A percentile compares a stretch with the other conserved stretches of the same genome.
Evolutionary conservation across 306 rosid genomes (phyloP).

Genomic region (Prunus salicina): DNA sequence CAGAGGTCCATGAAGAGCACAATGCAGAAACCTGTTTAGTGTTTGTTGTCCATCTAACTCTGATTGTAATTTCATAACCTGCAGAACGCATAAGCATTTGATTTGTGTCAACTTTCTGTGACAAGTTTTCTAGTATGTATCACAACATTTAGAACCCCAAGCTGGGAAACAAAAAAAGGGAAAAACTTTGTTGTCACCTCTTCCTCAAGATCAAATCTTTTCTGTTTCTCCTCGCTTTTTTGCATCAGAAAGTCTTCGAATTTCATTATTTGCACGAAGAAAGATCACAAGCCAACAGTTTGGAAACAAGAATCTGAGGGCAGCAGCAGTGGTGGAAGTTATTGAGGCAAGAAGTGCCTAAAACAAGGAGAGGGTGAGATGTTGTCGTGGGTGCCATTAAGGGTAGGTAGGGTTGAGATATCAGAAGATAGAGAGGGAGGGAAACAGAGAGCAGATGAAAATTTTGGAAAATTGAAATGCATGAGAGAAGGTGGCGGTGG

Average conservation of each 20-base stretch:
- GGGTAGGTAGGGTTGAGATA: slow-evolving; percentile 28
- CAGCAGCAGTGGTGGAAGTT: slow-evolving; percentile 1
- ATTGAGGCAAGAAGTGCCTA: not conserved
- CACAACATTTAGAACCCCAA: not conserved
- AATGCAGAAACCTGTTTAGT: slow-evolving; percentile 49
- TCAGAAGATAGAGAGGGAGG: slow-evolving; percentile 1
- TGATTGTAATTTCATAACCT: slow-evolving; percentile 65
- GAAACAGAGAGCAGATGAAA: not conserved
- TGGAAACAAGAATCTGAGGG: not conserved
- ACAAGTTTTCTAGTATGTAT: not conserved
- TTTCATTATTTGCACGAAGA: slow-evolving; percentile 50
- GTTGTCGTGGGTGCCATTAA: slow-evolving; percentile 56
- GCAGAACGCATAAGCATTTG: not conserved
- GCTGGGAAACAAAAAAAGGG: not conserved
- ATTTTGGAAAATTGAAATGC: not conserved
- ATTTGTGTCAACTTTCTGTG: not conserved
- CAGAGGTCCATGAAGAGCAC: slow-evolving; percentile 66
- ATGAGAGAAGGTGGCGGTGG: slow-evolving; percentile 50
- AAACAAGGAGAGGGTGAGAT: slow-evolving; percentile 12
- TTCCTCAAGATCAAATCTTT: slow-evolving; percentile 54
- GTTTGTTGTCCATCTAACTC: slow-evolving; percentile 62
- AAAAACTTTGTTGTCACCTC: slow-evolving; percentile 38
- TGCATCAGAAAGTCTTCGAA: slow-evolving; percentile 74
- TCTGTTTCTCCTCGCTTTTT: slow-evolving; percentile 49
- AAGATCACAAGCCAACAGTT: not conserved